Percentiles rank a stretch among this genome's conserved stretches.
phyloP scores from a whole-genome alignment of 306 rosid genomes.

The Pyrus communis region DNA sequence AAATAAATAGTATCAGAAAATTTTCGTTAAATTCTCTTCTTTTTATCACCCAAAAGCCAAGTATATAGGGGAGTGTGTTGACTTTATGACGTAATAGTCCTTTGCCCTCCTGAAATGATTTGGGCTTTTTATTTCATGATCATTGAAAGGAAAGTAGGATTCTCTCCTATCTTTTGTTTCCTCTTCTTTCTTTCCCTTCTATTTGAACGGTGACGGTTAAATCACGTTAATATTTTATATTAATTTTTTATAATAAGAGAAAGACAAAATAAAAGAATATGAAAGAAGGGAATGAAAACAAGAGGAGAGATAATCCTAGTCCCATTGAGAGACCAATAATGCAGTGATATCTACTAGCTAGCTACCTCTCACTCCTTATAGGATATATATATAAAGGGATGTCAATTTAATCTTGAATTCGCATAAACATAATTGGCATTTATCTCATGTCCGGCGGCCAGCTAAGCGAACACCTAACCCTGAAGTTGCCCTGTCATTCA shows the following conservation, averaged over 20 bases:
- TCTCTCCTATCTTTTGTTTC: too few species aligned
- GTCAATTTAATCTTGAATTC: slow-evolving; percentile 6
- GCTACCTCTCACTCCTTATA: background rate
- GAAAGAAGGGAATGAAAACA: too few species aligned
- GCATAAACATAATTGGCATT: background rate
- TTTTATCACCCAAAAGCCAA: background rate
- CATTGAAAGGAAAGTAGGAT: background rate
- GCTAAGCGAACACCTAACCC: background rate
- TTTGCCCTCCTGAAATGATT: background rate
- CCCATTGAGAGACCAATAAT: slow-evolving; percentile 7
- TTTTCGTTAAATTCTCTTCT: background rate
- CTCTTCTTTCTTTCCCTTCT: too few species aligned
- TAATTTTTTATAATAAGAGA: too few species aligned
- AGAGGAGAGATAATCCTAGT: too few species aligned
- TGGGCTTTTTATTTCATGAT: background rate
- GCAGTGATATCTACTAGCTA: background rate
- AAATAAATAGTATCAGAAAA: too few species aligned
- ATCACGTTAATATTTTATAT: too few species aligned
- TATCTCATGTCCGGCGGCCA: background rate
- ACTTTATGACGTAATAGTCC: background rate
- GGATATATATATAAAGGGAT: background rate
- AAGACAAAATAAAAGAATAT: too few species aligned
- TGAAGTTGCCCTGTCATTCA: background rate
- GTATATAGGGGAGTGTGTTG: background rate
- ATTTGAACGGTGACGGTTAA: too few species aligned